phyloP scores from a whole-genome alignment of 352 stramenopile genomes.

The Phytophthora agathidicida region DNA sequence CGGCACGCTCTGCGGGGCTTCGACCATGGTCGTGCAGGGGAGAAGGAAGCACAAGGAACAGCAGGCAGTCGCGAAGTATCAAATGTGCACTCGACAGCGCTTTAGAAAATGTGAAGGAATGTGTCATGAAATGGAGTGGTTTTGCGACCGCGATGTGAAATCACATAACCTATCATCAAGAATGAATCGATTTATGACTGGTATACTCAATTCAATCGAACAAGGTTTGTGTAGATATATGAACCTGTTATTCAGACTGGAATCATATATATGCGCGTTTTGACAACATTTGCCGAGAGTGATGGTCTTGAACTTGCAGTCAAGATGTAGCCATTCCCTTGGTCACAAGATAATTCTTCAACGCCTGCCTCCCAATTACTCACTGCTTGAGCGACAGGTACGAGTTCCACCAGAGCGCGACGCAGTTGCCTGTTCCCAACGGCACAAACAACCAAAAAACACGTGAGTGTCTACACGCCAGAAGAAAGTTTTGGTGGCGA shows the following conservation, averaged over 20 bases:
- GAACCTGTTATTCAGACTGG: too few species aligned
- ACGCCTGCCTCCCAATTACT: conserved; percentile 25
- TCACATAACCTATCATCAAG: neutral
- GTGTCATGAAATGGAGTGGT: conserved; percentile 22
- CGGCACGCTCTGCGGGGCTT: conserved; percentile 36
- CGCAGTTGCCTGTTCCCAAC: conserved; percentile 57
- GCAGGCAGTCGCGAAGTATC: neutral
- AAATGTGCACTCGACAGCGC: conserved; percentile 9
- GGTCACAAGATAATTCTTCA: conserved; percentile 40
- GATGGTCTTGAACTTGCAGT: conserved; percentile 25
- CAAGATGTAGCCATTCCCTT: conserved; percentile 12
- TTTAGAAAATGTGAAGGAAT: conserved; percentile 20
- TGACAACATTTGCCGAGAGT: conserved; percentile 1
- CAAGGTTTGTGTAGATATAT: too few species aligned
- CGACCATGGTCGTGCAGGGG: conserved; percentile 11
- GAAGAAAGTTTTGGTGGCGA: conserved; percentile 4
- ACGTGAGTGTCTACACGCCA: neutral
- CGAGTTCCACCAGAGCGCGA: conserved; percentile 82
- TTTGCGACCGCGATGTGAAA: neutral
- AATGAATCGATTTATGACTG: neutral
- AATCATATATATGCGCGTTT: neutral
- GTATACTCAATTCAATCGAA: neutral
- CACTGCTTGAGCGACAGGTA: conserved; percentile 75
- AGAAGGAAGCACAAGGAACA: neutral
- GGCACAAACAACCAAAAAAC: conserved; percentile 11